A percentile compares a stretch with the other conserved stretches of the same genome.
phyloP scores from a whole-genome alignment of 768 basidiomycete species.

The Chlorophyllum brunneum region DNA sequence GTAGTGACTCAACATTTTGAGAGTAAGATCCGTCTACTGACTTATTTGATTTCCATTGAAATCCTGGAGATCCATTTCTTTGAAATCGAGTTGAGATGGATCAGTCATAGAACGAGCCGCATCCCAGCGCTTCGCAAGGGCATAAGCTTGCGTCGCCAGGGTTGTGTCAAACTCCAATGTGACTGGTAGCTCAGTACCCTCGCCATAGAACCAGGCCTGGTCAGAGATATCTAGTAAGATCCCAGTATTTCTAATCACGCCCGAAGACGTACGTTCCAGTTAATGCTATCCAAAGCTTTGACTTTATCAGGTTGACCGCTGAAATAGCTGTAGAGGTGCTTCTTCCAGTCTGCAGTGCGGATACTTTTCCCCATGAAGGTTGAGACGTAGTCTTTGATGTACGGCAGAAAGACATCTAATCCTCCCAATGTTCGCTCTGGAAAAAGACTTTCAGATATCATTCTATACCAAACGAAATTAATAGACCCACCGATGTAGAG shows the following conservation, averaged over 20 bases:
- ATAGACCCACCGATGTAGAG: constrained; percentile 67
- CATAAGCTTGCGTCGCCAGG: constrained; percentile 66
- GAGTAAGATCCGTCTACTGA: constrained; percentile 25
- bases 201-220: constrained; percentile 81
- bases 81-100: constrained; percentile 49
- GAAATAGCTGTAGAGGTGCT: constrained; percentile 73
- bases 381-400: constrained; percentile 76
- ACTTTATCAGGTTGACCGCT: constrained; percentile 54
- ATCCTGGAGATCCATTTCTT: constrained; percentile 49
- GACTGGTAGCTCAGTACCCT: constrained; percentile 70
- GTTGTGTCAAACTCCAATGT: constrained; percentile 72
- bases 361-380: constrained; percentile 83
- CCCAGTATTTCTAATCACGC: not conserved
- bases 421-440: constrained; percentile 75
- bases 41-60: constrained; percentile 79
- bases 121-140: constrained; percentile 74
- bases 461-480: not conserved
- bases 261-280: constrained; percentile 64
- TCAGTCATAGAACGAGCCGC: constrained; percentile 46
- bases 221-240: not conserved
- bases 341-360: constrained; percentile 80
- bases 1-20: not conserved
- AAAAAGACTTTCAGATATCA: not conserved
- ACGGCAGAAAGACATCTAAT: constrained; percentile 78
- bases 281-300: constrained; percentile 60